Percentiles rank a stretch among this genome's conserved stretches.
Conservation (phyloP, 495 filamentous ascomycete species). For the Opeltia flavorubescens region DNA sequence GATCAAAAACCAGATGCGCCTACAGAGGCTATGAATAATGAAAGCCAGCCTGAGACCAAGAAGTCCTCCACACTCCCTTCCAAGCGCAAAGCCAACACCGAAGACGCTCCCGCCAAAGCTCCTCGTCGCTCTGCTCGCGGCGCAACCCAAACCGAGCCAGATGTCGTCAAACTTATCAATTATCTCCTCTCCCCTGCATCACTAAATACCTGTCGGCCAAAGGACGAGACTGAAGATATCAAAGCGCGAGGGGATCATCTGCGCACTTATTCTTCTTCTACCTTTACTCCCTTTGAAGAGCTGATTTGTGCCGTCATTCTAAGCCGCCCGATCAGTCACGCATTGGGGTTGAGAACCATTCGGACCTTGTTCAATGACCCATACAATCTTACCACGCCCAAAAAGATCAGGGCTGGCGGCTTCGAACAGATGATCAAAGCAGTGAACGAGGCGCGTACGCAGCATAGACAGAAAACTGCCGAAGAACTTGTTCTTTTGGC, state of each 20-base stretch:
- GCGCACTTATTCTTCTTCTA: slow-evolving; percentile 14
- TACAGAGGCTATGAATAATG: neutral
- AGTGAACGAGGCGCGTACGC: slow-evolving; percentile 13
- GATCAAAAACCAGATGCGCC: neutral
- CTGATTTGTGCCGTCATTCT: slow-evolving; percentile 21
- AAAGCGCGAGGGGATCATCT: slow-evolving; percentile 8
- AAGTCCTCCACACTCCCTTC: neutral
- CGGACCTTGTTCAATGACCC: slow-evolving; percentile 23
- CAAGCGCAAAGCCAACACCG: slow-evolving; percentile 10
- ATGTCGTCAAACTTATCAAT: slow-evolving; percentile 14
- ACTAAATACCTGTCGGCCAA: slow-evolving; percentile 17
- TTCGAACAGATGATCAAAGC: slow-evolving; percentile 11
- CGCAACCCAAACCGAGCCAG: neutral
- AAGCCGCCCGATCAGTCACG: slow-evolving; percentile 21
- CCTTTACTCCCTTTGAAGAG: slow-evolving; percentile 22
- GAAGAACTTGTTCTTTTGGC: slow-evolving; percentile 12
- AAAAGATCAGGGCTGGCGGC: slow-evolving; percentile 15
- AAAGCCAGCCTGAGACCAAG: neutral
- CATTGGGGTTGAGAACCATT: slow-evolving; percentile 20
- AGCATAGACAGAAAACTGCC: slow-evolving; percentile 17
- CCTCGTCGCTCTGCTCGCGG: slow-evolving; percentile 12
- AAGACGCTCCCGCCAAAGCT: slow-evolving; percentile 6
- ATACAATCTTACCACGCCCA: slow-evolving; percentile 16
- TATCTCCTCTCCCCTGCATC: slow-evolving; percentile 18
- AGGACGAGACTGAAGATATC: slow-evolving; percentile 18